phyloP scores from a whole-genome alignment of 1,284 basidiomycete genomes.

The Grifola frondosa region DNA sequence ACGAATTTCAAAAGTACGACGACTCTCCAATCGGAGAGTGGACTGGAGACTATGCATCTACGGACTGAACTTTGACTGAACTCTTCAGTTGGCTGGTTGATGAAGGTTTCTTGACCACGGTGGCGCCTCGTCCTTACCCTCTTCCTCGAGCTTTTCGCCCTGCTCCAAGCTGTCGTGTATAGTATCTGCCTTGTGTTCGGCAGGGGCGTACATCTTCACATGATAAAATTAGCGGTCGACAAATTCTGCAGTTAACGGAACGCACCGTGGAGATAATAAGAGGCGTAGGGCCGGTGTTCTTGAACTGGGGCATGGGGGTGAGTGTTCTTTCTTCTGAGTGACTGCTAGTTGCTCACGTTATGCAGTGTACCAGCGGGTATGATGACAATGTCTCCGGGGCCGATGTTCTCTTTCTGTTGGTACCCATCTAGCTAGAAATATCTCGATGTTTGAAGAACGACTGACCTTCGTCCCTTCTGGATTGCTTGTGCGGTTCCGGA shows the following conservation, averaged over 20 bases:
- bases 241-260: not conserved
- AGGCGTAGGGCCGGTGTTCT: conserved; percentile 30
- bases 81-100: no score
- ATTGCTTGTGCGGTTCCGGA: conserved; percentile 30
- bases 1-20: no score
- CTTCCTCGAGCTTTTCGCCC: conserved; percentile 31
- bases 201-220: conserved; percentile 31
- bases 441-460: not conserved
- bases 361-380: conserved; percentile 32
- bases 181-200: conserved; percentile 33
- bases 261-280: conserved; percentile 31
- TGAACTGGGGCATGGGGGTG: conserved; percentile 23
- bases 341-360: conserved; percentile 24
- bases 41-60: no score
- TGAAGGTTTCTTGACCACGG: conserved; percentile 26
- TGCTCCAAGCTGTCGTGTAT: conserved; percentile 29
- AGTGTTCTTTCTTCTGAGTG: not conserved
- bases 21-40: no score
- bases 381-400: conserved; percentile 30
- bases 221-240: not conserved
- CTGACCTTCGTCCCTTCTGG: conserved; percentile 27
- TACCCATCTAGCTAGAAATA: not conserved
- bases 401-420: conserved; percentile 20
- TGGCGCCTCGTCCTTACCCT: conserved; percentile 33
- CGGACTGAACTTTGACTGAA: no score